Base-by-base conservation (phyloP, 176 grass and related monocot species). In the Cocos nucifera region DNA sequence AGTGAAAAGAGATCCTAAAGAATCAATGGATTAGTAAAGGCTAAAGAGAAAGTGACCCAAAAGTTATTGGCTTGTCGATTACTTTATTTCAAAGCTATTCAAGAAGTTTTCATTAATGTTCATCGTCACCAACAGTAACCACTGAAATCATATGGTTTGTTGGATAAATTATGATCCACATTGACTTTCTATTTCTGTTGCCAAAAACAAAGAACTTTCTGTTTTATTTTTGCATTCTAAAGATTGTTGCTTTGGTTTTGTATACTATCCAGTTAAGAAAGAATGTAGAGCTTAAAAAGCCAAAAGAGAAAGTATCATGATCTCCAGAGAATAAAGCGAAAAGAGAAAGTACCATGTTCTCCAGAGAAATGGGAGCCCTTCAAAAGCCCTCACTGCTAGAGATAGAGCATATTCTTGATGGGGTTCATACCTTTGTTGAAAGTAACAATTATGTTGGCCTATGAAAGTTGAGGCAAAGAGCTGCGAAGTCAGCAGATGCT, bases 211-310 rank as follows among this genome's bases (percentile, higher is more conserved):
- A 62, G 71, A 64, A 24, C 25, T 81, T 54, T 77, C 28, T 49
- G 62, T 68, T 56, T 21, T 12, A 30, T 66, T 74, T 59, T 54
- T 53, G 51, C 73, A 53, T 59, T 89, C 80, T 89, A 51, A 89
- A 89, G 26, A 48, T 30, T 83, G 58, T 60, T 84, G 77, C 29
- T 83, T 80, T 80, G 57, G 57, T 78, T 80, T 80, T 80, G 66
- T 79, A 71, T 83, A 80, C 51, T 84, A 84, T 89, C 86, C 80
- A 89, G 86, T 89, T 72, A 84, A 80, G 60, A 89, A 84, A 75
- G 73, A 89, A 84, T 61, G 53, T 84, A 84, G 62, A 84, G 70
- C 64, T 61, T 78, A 75, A 80, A 88, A 74, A 78, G 69, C 58
- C 63, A 80, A 83, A 83, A 89, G 63, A 76, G 71, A 77, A 73